phyloP scores from a whole-genome alignment of 1,284 basidiomycete species.

The Schizopora paradoxa region DNA sequence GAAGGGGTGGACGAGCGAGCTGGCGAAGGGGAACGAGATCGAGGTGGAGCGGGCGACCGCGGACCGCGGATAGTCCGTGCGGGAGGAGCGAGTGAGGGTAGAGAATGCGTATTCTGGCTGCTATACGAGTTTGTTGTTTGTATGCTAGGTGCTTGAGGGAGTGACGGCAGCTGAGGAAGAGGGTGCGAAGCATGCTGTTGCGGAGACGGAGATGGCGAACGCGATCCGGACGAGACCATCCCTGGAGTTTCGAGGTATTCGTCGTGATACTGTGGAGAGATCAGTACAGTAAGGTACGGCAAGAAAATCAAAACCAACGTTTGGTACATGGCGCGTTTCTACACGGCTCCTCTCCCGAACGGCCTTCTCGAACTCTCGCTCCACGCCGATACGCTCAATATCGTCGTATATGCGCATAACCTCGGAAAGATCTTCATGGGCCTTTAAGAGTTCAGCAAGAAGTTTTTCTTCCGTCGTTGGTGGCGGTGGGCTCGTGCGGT shows the following conservation, averaged over 20 bases:
- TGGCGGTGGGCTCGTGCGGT: constrained; percentile 12
- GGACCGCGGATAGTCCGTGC: constrained; percentile 65
- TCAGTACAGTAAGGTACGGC: not conserved
- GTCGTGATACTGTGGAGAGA: constrained; percentile 3
- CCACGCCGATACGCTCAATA: constrained; percentile 57
- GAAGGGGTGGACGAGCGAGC: constrained; percentile 7
- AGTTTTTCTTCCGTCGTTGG: constrained; percentile 27
- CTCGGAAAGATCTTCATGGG: constrained; percentile 52
- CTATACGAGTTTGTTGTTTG: not conserved
- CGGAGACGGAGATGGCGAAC: constrained; percentile 17
- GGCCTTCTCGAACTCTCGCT: constrained; percentile 38
- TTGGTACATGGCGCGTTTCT: constrained; percentile 34
- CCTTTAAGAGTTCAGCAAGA: constrained; percentile 56
- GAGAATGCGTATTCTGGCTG: constrained; percentile 20
- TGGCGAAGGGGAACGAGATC: constrained; percentile 13
- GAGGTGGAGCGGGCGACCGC: constrained; percentile 45
- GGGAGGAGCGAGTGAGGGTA: constrained; percentile 50
- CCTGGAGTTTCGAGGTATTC: constrained; percentile 4
- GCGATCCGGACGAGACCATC: constrained; percentile 21
- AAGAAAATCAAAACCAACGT: not conserved
- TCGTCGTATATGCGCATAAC: constrained; percentile 56
- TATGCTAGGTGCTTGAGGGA: not conserved
- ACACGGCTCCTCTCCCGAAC: constrained; percentile 56
- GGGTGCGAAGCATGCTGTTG: not conserved
- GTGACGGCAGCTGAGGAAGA: not conserved